Evolutionary conservation across 306 rosid genomes (phyloP).

Genomic region (Hippophae rhamnoides): DNA sequence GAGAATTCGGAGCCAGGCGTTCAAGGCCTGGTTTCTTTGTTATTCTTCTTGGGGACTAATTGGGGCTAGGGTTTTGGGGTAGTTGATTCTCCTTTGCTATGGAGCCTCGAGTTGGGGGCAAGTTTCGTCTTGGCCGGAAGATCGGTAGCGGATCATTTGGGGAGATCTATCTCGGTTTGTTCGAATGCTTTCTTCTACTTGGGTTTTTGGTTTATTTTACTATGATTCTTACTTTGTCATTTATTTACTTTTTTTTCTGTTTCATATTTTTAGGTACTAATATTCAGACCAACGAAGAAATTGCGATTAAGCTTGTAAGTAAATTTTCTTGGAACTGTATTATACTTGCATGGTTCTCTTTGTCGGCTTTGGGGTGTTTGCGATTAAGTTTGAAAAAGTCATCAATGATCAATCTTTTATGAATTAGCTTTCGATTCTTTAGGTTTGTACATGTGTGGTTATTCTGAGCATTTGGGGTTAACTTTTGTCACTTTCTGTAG

Average conservation of each 20-base stretch:
- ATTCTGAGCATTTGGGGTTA: too few relatives aligned
- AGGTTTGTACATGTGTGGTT: too few relatives aligned
- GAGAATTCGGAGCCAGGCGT: too few relatives aligned
- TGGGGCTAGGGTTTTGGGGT: slow-evolving; percentile 26
- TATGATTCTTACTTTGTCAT: neutral
- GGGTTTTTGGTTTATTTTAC: neutral
- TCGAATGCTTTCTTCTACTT: neutral
- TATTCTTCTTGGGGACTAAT: neutral
- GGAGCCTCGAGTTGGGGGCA: slow-evolving; percentile 93
- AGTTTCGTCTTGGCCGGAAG: slow-evolving; percentile 92
- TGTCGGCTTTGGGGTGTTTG: slow-evolving; percentile 6
- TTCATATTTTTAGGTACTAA: slow-evolving; percentile 54
- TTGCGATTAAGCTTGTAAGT: slow-evolving; percentile 96
- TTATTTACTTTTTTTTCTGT: neutral
- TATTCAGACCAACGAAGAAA: slow-evolving; percentile 94
- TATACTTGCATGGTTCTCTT: slow-evolving; percentile 1
- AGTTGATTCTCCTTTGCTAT: slow-evolving; percentile 25
- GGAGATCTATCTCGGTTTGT: slow-evolving; percentile 86
- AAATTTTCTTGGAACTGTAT: slow-evolving; percentile 6
- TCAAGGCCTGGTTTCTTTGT: neutral
- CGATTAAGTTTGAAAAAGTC: neutral
- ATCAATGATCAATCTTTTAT: too few relatives aligned
- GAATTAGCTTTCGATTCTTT: too few relatives aligned
- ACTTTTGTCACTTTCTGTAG: too few relatives aligned
- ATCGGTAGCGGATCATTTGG: slow-evolving; percentile 99